Evolutionary conservation across 768 basidiomycete genomes (phyloP), one percentile per base, ranked within the genome.

Genomic region (Hebeloma cylindrosporum): DNA sequence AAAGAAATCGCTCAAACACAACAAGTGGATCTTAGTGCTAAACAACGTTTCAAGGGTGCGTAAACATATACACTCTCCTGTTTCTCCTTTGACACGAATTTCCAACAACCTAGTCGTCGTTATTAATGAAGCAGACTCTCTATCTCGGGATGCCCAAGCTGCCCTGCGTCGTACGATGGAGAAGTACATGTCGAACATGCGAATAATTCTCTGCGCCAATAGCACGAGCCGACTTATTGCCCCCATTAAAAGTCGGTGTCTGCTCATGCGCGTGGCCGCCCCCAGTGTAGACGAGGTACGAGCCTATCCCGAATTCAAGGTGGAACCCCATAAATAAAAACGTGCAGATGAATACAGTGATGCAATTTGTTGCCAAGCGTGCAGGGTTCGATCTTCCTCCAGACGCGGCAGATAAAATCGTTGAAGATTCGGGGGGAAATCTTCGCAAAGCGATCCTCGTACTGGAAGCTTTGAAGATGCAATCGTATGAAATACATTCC

Each of bases 1-100:
- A 99, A 98, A 65, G 95, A 98, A 67, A 97, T 99, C 56, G 95
- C 95, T 1, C 94, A 97, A 65, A 99, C 94, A 2, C 95, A 99
- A 62, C 95, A 98, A 62, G 93, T 99, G 7, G 95, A 99, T 68
- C 66, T 97, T 51, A 90, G 80, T 59, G 95, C 95, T 3, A 94
- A 88, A 62, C 93, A 99, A 57, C 77, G 90, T 45, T 99, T 99
- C 69, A 99, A 99, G 75, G 93, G 95, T 93, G 29, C 31, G 66
- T 27, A 38, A 16, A 29, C 6, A 8, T 22, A 2, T 18, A 10
- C 21, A 27, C 16, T 21, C 25, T 27, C 21, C 28, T 36, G 14
- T 11, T 11, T 47, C 11, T 29, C 16, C 10, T 40, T 16, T 7
- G 42, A 33, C 26, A 11, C 14, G 39, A 2, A 9, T 50, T 26